These are phyloP conservation scores for Pythium sukuiense DNA, from an alignment of 352 stramenopile species.

Conservation along the genomic window DNA sequence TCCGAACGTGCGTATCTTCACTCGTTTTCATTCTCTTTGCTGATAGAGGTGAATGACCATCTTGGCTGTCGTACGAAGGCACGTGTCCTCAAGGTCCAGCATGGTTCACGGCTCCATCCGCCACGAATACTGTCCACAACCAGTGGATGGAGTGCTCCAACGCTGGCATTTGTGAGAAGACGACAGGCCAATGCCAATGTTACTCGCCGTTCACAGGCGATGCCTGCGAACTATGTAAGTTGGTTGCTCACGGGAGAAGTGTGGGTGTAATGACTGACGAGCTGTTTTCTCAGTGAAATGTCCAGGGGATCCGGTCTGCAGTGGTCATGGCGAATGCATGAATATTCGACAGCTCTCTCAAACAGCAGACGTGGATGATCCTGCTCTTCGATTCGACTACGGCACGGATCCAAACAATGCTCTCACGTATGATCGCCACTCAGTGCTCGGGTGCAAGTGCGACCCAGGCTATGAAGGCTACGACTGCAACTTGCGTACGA, in stretches of 20 bases:
- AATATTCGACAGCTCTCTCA: conserved; percentile 66
- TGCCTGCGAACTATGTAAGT: conserved; percentile 57
- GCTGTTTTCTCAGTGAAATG: conserved; percentile 48
- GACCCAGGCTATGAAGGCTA: conserved; percentile 89
- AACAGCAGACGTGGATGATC: conserved; percentile 51
- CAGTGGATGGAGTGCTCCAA: conserved; percentile 62
- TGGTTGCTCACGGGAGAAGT: background rate
- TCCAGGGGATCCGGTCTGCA: conserved; percentile 49
- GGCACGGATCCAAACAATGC: conserved; percentile 64
- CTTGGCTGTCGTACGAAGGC: conserved; percentile 28
- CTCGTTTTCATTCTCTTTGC: no score
- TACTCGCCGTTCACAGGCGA: conserved; percentile 55
- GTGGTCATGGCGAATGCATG: conserved; percentile 76
- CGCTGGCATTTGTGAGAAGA: conserved; percentile 52
- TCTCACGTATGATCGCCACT: conserved; percentile 76
- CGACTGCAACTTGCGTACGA: conserved; percentile 79
- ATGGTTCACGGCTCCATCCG: conserved; percentile 55
- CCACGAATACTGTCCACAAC: conserved; percentile 49
- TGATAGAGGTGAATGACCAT: no score
- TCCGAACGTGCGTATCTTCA: conserved; percentile 39
- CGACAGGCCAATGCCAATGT: conserved; percentile 59
- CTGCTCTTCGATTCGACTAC: conserved; percentile 64
- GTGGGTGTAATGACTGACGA: background rate
- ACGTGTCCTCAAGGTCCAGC: conserved; percentile 58
- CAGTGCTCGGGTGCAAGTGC: conserved; percentile 88